Evolutionary conservation across 1,139 yeast genomes (phyloP).

Genomic region (Starmera stellimalicola): DNA sequence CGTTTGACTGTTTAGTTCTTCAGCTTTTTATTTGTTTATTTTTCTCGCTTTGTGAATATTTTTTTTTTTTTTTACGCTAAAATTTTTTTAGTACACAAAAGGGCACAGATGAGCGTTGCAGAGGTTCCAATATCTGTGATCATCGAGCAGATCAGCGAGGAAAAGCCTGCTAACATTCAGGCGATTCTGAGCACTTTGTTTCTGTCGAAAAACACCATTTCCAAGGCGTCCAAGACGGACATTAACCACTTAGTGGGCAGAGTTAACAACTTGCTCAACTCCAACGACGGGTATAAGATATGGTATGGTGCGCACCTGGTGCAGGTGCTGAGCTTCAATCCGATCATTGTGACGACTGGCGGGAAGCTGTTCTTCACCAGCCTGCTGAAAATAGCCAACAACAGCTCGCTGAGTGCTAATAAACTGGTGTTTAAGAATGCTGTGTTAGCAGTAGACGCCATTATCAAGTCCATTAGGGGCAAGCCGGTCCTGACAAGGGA

Average conservation of each 20-base stretch:
- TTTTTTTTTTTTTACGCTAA: background rate
- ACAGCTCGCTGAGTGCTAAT: conserved; percentile 18
- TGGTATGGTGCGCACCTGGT: conserved; percentile 60
- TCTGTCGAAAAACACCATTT: conserved; percentile 24
- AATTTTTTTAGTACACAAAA: background rate
- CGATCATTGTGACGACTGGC: conserved; percentile 45
- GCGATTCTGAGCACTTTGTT: conserved; percentile 22
- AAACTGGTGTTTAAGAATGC: conserved; percentile 35
- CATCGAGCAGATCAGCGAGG: conserved; percentile 22
- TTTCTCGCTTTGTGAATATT: too few species aligned
- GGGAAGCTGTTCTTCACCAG: conserved; percentile 50
- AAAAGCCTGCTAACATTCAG: conserved; percentile 24
- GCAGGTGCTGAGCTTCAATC: conserved; percentile 41
- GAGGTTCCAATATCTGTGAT: conserved; percentile 23
- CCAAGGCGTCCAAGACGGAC: conserved; percentile 39
- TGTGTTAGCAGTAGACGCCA: conserved; percentile 36
- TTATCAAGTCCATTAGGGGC: conserved; percentile 56
- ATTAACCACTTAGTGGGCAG: conserved; percentile 48
- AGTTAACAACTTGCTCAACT: conserved; percentile 41
- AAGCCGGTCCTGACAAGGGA: conserved; percentile 84
- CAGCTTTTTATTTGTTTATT: too few species aligned
- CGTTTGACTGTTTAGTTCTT: too few species aligned
- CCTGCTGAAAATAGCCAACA: conserved; percentile 44
- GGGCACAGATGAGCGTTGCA: conserved; percentile 3
- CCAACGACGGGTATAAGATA: conserved; percentile 35